These are phyloP conservation scores for Salix arbutifolia DNA, from an alignment of 345 rosid species.

Conservation along the genomic window DNA sequence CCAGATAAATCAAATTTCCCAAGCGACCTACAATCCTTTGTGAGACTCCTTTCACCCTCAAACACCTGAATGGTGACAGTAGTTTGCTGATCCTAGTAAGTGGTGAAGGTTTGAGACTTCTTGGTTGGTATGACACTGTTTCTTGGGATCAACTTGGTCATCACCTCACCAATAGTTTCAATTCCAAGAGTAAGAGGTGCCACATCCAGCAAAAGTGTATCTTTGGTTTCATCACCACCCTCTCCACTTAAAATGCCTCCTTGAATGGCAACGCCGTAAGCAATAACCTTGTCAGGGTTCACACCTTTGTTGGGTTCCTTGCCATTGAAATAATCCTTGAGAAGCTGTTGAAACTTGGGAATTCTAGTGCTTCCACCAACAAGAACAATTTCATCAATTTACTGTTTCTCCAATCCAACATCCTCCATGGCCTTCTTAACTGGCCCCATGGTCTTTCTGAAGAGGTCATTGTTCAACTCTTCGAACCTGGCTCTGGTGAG, in stretches of 20 bases:
- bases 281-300: slow-evolving; percentile 30
- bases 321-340: slow-evolving; percentile 29
- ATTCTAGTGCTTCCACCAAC: slow-evolving; percentile 35
- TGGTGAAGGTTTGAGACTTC: slow-evolving; percentile 35
- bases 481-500: slow-evolving; percentile 25
- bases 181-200: slow-evolving; percentile 33
- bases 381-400: slow-evolving; percentile 29
- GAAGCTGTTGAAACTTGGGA: slow-evolving; percentile 31
- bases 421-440: slow-evolving; percentile 33
- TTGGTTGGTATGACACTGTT: slow-evolving; percentile 28
- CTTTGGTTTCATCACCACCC: slow-evolving; percentile 25
- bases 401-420: slow-evolving; percentile 21
- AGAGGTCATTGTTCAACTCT: slow-evolving; percentile 29
- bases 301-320: slow-evolving; percentile 28
- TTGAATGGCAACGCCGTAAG: slow-evolving; percentile 30
- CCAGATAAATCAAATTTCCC: slow-evolving; percentile 28
- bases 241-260: slow-evolving; percentile 33
- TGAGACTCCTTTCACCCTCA: slow-evolving; percentile 29
- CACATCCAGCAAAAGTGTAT: slow-evolving; percentile 25
- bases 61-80: slow-evolving; percentile 27
- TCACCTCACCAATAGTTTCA: slow-evolving; percentile 26
- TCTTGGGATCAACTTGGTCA: slow-evolving; percentile 27
- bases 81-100: slow-evolving; percentile 35
- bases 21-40: slow-evolving; percentile 31
- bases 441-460: slow-evolving; percentile 30